Evolutionary conservation across 805 yeast genomes (phyloP).

Genomic region (Zygotorulaspora sp.): DNA sequence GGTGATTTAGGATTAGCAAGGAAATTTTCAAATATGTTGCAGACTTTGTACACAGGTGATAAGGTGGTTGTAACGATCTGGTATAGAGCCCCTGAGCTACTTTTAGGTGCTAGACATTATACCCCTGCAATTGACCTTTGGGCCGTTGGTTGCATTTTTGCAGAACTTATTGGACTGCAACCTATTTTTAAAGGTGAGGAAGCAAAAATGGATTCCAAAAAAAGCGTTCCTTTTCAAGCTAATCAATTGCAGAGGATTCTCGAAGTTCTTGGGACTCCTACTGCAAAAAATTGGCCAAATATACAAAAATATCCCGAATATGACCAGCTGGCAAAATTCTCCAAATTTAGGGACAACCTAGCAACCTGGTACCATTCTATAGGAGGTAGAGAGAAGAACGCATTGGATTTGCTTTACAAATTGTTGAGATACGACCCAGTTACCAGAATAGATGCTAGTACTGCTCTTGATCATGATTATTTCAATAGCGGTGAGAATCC

Average conservation of each 20-base stretch:
- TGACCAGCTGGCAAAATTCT: conserved; percentile 56
- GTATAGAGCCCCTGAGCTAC: conserved; percentile 91
- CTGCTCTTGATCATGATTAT: conserved; percentile 72
- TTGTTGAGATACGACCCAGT: conserved; percentile 82
- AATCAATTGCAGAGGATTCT: conserved; percentile 87
- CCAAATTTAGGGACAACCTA: conserved; percentile 51
- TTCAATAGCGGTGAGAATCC: conserved; percentile 59
- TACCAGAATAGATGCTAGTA: conserved; percentile 69
- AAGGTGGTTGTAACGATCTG: conserved; percentile 95
- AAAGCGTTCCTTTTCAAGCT: conserved; percentile 88
- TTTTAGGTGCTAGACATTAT: conserved; percentile 88
- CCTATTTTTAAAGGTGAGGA: conserved; percentile 98
- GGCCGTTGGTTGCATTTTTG: conserved; percentile 95
- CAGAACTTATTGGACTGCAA: conserved; percentile 79
- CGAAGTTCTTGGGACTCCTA: conserved; percentile 92
- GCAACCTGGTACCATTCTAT: conserved; percentile 82
- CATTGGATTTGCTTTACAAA: conserved; percentile 58
- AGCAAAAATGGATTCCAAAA: conserved; percentile 90
- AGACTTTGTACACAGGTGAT: conserved; percentile 84
- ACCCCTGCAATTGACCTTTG: conserved; percentile 90
- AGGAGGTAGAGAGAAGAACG: conserved; percentile 67
- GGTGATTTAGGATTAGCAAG: conserved; percentile 94
- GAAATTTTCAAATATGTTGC: conserved; percentile 79
- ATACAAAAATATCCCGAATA: conserved; percentile 82
- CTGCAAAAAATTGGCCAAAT: conserved; percentile 70